Evolutionary conservation across 805 yeast genomes (phyloP), one percentile per base, ranked within the genome.

Genomic region (Ogataea ganodermae): DNA sequence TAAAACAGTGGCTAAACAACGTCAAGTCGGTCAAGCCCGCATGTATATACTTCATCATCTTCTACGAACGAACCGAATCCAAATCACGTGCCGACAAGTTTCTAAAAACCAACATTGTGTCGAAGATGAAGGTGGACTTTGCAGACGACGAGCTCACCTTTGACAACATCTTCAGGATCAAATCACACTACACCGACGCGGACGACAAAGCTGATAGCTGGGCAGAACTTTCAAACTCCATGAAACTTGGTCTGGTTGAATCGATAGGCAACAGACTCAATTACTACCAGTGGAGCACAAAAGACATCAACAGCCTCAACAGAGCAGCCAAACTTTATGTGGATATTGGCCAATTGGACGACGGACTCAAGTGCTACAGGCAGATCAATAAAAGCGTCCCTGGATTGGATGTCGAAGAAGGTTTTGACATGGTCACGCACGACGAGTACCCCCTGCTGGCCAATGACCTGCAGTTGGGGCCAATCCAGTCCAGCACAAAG

Each of bases 1-100:
- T 91, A 18, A 76, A 75, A 40, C 94, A 86, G 55, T 94, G 99
- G 98, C 70, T 87, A 21, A 71, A 75, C 45, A 56, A 72, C 36
- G 56, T 71, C 53, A 56, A 70, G 49, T 47, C 68, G 60, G 42
- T 78, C 46, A 74, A 78, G 2, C 77, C 84, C 8, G 83, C 81
- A 42, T 81, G 90, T 7, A 53, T 58, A 9, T 56, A 61, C 84
- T 70, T 78, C 50, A 73, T 89, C 4, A 65, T 88, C 0, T 72
- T 78, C 41, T 79, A 75, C 57, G 73, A 76, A 3, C 52, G 58
- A 17, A 48, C 56, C 5, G 60, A 60, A 17, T 35, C 42, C 4
- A 53, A 50, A 22, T 50, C 63, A 4, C 42, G 60, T 13, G 47
- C 64, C 17, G 65, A 59, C 24, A 64, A 63, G 46, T 50, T 53